Percentiles rank a stretch among this genome's conserved stretches.
Conservation (phyloP, 1,139 yeast genomes). For the Candida sp. region DNA sequence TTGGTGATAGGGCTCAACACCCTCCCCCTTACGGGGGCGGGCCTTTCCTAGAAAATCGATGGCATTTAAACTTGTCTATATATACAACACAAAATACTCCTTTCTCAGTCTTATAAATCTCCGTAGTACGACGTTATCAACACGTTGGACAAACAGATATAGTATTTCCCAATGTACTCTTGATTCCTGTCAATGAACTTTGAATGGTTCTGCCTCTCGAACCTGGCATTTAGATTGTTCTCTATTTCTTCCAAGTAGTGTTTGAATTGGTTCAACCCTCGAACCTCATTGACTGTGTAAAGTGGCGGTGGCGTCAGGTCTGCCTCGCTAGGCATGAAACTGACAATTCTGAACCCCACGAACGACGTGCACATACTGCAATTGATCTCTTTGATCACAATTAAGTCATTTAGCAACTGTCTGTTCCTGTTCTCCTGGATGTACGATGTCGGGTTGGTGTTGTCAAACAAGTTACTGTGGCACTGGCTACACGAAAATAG, state of each 20-base stretch:
- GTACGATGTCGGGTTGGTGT: constrained; percentile 10
- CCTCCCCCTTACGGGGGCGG: no score
- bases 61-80: no score
- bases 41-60: no score
- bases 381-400: constrained; percentile 14
- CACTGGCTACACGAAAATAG: constrained; percentile 17
- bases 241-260: constrained; percentile 16
- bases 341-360: constrained; percentile 19
- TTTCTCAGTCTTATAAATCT: no score
- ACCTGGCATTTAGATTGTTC: constrained; percentile 13
- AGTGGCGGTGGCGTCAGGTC: not conserved
- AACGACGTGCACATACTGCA: constrained; percentile 19
- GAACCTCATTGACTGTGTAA: not conserved
- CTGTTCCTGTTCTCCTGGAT: constrained; percentile 8
- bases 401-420: constrained; percentile 10
- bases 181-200: constrained; percentile 7
- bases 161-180: constrained; percentile 9
- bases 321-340: constrained; percentile 8
- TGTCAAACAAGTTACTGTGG: constrained; percentile 11
- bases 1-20: no score
- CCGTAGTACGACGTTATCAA: not conserved
- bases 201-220: constrained; percentile 6
- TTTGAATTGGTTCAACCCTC: constrained; percentile 13
- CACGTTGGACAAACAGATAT: constrained; percentile 7
- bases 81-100: not conserved